Percentiles rank a stretch among this genome's conserved stretches.
These are phyloP conservation scores for Acacia concinna DNA, from an alignment of 331 rosid genomes.

Conservation along the genomic window DNA sequence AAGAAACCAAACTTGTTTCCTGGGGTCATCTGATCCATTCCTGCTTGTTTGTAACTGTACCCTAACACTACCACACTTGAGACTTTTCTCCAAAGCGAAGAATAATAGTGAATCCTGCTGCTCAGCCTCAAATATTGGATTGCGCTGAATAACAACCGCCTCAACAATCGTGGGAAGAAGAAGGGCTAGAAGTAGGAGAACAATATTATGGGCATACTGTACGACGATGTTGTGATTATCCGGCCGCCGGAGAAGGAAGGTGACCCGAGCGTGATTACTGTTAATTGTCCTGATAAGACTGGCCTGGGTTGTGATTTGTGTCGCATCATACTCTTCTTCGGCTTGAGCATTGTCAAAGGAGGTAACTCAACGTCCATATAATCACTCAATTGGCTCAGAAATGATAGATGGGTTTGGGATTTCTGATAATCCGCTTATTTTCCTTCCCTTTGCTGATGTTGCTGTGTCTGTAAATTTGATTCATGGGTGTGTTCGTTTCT, in stretches of 20 bases:
- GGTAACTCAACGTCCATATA: conserved; percentile 42
- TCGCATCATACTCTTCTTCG: conserved; percentile 89
- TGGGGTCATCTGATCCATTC: not conserved
- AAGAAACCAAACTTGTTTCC: not conserved
- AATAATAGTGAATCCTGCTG: not conserved
- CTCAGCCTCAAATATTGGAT: not conserved
- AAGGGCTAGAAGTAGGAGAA: not conserved
- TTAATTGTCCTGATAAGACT: conserved; percentile 95
- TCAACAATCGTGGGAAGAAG: not conserved
- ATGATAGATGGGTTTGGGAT: not conserved
- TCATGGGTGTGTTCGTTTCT: not conserved
- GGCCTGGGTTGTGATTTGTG: conserved; percentile 93
- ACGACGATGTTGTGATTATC: conserved; percentile 78
- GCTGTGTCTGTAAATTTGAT: conserved; percentile 11
- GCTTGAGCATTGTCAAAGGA: conserved; percentile 89
- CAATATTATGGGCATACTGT: conserved; percentile 67
- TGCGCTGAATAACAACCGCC: not conserved
- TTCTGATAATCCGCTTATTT: conserved; percentile 7
- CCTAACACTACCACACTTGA: conserved; percentile 1
- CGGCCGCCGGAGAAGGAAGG: conserved; percentile 57
- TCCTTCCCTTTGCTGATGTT: not conserved
- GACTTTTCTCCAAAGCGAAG: not conserved
- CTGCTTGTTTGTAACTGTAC: conserved; percentile 4
- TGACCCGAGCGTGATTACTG: conserved; percentile 75
- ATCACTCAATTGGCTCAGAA: not conserved